phyloP scores from a whole-genome alignment of 140 eudicot genomes.

The Erigeron philadelphicus region DNA sequence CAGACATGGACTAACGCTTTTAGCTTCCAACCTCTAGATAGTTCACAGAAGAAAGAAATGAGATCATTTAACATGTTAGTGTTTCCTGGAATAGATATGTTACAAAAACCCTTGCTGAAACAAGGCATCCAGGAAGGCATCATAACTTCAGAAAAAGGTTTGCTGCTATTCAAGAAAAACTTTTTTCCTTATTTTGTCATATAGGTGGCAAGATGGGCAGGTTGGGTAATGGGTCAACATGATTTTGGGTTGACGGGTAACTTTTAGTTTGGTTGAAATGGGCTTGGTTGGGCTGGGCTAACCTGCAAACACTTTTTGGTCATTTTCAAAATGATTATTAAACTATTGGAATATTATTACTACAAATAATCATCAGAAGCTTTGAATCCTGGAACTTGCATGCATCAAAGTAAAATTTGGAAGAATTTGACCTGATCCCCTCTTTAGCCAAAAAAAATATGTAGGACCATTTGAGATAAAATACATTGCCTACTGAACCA shows the following conservation, averaged over 20 bases:
- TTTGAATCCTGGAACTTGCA: background rate
- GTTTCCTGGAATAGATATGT: slow-evolving; percentile 90
- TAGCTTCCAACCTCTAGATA: slow-evolving; percentile 53
- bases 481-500: background rate
- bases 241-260: background rate
- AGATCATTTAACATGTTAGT: slow-evolving; percentile 73
- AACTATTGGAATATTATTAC: background rate
- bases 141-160: slow-evolving; percentile 36
- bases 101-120: slow-evolving; percentile 51
- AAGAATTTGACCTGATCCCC: background rate
- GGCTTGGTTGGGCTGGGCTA: background rate
- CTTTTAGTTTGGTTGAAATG: background rate
- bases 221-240: slow-evolving; percentile 14
- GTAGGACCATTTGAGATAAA: background rate
- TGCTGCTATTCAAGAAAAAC: background rate
- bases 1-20: slow-evolving; percentile 72
- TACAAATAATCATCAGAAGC: background rate
- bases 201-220: slow-evolving; percentile 12
- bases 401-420: background rate
- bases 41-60: slow-evolving; percentile 54
- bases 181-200: background rate
- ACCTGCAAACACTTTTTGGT: background rate
- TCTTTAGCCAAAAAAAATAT: background rate
- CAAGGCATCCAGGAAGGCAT: slow-evolving; percentile 31
- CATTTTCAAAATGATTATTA: background rate